phyloP scores from a whole-genome alignment of 805 yeast species.

The Spathaspora passalidarum region DNA sequence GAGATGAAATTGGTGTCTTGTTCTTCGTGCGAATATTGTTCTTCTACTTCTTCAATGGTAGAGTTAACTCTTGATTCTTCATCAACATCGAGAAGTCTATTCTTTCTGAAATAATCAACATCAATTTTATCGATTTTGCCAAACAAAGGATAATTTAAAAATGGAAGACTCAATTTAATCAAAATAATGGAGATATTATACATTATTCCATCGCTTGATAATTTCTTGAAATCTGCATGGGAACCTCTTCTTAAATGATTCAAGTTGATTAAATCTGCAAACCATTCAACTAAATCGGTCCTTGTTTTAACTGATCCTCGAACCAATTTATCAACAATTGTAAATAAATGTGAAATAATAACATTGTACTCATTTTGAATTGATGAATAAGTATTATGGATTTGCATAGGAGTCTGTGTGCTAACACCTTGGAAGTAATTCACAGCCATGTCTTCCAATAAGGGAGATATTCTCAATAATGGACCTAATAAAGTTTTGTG shows the following conservation, averaged over 20 bases:
- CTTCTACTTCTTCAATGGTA: slow-evolving; percentile 65
- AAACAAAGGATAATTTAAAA: slow-evolving; percentile 59
- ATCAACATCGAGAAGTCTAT: slow-evolving; percentile 54
- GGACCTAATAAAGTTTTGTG: slow-evolving; percentile 72
- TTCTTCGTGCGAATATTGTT: slow-evolving; percentile 44
- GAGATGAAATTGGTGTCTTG: slow-evolving; percentile 75
- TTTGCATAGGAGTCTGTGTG: slow-evolving; percentile 30
- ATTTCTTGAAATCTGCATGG: slow-evolving; percentile 63
- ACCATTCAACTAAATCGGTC: slow-evolving; percentile 58
- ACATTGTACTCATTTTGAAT: slow-evolving; percentile 62
- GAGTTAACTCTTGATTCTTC: slow-evolving; percentile 86
- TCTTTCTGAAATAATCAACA: slow-evolving; percentile 58
- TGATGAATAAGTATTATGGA: slow-evolving; percentile 52
- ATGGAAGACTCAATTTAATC: slow-evolving; percentile 77
- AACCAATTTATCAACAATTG: slow-evolving; percentile 67
- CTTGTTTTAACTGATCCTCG: slow-evolving; percentile 71
- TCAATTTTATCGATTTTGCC: slow-evolving; percentile 77
- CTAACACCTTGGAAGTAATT: slow-evolving; percentile 36
- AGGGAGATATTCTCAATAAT: slow-evolving; percentile 70
- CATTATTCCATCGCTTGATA: slow-evolving; percentile 81
- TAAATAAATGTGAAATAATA: slow-evolving; percentile 60
- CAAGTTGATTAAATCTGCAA: slow-evolving; percentile 70
- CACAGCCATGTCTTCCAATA: slow-evolving; percentile 49
- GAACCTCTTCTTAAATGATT: slow-evolving; percentile 87
- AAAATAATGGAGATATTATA: slow-evolving; percentile 67